Evolutionary conservation across 257 asterid species (phyloP).

Genomic region (Plantago major): DNA sequence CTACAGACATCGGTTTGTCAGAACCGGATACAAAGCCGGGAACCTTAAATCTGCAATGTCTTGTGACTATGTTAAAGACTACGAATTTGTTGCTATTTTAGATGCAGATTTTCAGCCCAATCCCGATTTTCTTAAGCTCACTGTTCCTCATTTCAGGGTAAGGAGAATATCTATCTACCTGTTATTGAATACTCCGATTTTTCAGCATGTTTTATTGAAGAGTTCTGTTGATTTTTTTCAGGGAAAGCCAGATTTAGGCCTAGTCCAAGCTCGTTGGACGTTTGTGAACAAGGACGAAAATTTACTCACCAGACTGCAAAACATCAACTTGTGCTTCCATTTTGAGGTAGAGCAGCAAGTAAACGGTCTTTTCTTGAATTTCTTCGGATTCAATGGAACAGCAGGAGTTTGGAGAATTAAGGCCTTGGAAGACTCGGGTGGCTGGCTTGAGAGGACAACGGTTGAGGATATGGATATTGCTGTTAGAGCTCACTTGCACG

Average conservation of each 20-base stretch:
- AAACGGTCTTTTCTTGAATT: slow-evolving; percentile 32
- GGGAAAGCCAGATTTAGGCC: slow-evolving; percentile 42
- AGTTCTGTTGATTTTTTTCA: slow-evolving; percentile 19
- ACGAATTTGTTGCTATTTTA: slow-evolving; percentile 75
- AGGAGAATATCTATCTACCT: not conserved
- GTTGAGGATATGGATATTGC: slow-evolving; percentile 53
- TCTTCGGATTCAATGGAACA: slow-evolving; percentile 51
- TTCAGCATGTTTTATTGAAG: not conserved
- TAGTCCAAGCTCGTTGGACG: slow-evolving; percentile 46
- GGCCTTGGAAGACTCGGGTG: slow-evolving; percentile 45
- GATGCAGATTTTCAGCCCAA: slow-evolving; percentile 90
- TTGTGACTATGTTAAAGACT: slow-evolving; percentile 79
- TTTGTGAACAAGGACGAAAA: slow-evolving; percentile 49
- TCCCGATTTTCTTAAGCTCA: slow-evolving; percentile 79
- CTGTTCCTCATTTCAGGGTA: slow-evolving; percentile 96
- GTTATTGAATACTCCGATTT: not conserved
- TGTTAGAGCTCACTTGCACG: slow-evolving; percentile 43
- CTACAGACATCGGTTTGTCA: slow-evolving; percentile 70
- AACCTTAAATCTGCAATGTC: slow-evolving; percentile 94
- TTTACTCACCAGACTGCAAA: slow-evolving; percentile 37
- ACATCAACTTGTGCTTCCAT: slow-evolving; percentile 42
- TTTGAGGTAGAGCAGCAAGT: slow-evolving; percentile 56
- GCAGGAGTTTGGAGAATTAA: slow-evolving; percentile 56
- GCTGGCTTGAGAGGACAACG: slow-evolving; percentile 51
- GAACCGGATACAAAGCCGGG: slow-evolving; percentile 96